phyloP scores from a whole-genome alignment of 805 yeast genomes.

The Trichomonascus vanleenenianus region DNA sequence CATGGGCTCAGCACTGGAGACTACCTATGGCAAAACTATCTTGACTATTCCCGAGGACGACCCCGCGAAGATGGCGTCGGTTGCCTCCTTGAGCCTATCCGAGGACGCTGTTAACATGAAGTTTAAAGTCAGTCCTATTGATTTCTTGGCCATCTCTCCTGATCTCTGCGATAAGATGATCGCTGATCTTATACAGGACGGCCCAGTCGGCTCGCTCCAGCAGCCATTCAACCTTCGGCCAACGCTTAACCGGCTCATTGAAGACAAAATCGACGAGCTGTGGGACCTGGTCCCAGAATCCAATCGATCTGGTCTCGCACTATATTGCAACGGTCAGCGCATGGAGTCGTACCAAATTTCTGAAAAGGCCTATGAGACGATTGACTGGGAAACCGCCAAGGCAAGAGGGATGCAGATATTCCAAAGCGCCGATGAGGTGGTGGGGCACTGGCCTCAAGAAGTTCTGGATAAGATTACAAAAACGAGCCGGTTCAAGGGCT shows the following conservation, averaged over 20 bases:
- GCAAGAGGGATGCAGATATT: too few species aligned
- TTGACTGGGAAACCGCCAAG: too few species aligned
- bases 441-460: too few species aligned
- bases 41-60: background rate
- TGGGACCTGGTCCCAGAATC: too few species aligned
- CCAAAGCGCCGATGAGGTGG: too few species aligned
- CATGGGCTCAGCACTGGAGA: background rate
- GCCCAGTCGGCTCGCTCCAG: background rate
- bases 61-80: background rate
- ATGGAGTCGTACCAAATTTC: too few species aligned
- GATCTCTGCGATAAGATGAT: background rate
- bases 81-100: background rate
- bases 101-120: background rate
- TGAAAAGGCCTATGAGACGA: too few species aligned
- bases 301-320: too few species aligned
- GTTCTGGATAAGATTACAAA: too few species aligned
- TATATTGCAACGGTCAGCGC: too few species aligned
- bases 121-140: background rate
- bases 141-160: background rate
- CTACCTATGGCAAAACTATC: background rate
- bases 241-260: background rate
- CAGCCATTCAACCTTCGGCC: background rate
- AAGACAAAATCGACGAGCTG: background rate
- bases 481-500: too few species aligned
- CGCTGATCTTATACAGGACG: background rate